Conservation (phyloP, 2,329 filamentous ascomycete genomes). For the Monilinia fructicola region DNA sequence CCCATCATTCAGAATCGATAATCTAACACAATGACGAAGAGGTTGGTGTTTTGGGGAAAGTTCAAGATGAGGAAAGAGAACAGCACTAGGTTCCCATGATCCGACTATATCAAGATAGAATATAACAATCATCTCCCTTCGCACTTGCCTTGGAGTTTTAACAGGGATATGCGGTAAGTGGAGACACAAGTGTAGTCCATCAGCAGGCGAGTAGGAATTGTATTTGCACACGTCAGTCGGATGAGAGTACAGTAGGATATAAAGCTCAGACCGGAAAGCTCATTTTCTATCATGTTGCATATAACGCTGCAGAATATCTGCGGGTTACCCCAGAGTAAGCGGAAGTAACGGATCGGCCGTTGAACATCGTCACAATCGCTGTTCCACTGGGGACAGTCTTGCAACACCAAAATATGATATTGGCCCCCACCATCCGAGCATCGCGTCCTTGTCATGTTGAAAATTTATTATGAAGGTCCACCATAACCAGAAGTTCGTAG, state of each 20-base stretch:
- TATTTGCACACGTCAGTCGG: slow-evolving; percentile 16
- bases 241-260: slow-evolving; percentile 7
- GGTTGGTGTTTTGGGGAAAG: slow-evolving; percentile 16
- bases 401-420: slow-evolving; percentile 18
- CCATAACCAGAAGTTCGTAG: neutral
- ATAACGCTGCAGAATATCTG: slow-evolving; percentile 13
- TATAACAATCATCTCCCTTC: slow-evolving; percentile 4
- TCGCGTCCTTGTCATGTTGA: slow-evolving; percentile 9
- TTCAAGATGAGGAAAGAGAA: slow-evolving; percentile 18
- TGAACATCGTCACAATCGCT: slow-evolving; percentile 14
- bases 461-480: neutral
- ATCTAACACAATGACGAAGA: slow-evolving; percentile 12
- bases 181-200: neutral
- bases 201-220: slow-evolving; percentile 7
- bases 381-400: slow-evolving; percentile 13
- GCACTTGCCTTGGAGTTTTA: slow-evolving; percentile 10
- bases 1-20: slow-evolving; percentile 14
- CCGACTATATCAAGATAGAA: slow-evolving; percentile 18
- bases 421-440: slow-evolving; percentile 14
- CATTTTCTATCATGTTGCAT: slow-evolving; percentile 21
- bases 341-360: slow-evolving; percentile 22
- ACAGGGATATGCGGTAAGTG: slow-evolving; percentile 7
- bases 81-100: slow-evolving; percentile 16
- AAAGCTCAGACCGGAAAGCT: slow-evolving; percentile 4
- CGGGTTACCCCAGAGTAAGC: slow-evolving; percentile 18